These are phyloP conservation scores for Cucurbitaria berberidis DNA, from an alignment of 2,329 filamentous ascomycete species.

Conservation along the genomic window DNA sequence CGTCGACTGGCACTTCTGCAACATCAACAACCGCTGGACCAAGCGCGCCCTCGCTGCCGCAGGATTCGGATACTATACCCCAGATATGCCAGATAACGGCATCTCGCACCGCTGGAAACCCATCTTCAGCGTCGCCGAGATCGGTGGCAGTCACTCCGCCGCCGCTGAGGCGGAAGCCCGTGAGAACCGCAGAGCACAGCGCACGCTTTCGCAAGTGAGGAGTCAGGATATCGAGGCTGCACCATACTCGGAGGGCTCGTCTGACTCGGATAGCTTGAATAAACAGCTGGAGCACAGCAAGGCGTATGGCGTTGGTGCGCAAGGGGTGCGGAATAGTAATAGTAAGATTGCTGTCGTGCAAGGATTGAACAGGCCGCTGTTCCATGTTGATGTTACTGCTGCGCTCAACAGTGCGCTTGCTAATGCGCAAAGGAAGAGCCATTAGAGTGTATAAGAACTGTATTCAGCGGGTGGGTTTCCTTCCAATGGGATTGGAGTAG, in stretches of 20 bases:
- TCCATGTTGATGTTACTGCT: slow-evolving; percentile 91
- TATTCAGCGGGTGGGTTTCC: background rate
- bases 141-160: slow-evolving; percentile 75
- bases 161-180: slow-evolving; percentile 73
- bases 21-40: slow-evolving; percentile 92
- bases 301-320: slow-evolving; percentile 36
- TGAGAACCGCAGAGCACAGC: slow-evolving; percentile 58
- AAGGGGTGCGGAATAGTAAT: slow-evolving; percentile 45
- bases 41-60: slow-evolving; percentile 87
- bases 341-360: slow-evolving; percentile 67
- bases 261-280: slow-evolving; percentile 38
- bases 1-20: slow-evolving; percentile 94
- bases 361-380: slow-evolving; percentile 86
- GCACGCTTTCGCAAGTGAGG: slow-evolving; percentile 57
- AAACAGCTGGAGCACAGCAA: slow-evolving; percentile 41
- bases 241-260: slow-evolving; percentile 16
- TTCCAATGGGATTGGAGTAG: background rate
- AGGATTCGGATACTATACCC: slow-evolving; percentile 86
- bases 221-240: slow-evolving; percentile 33
- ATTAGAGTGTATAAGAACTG: slow-evolving; percentile 20
- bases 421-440: slow-evolving; percentile 63
- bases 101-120: slow-evolving; percentile 77
- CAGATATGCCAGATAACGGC: slow-evolving; percentile 58
- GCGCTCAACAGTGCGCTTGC: slow-evolving; percentile 89
- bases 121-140: slow-evolving; percentile 90